Evolutionary conservation across 2,329 filamentous ascomycete species (phyloP).

Genomic region (Penicillium sp.): DNA sequence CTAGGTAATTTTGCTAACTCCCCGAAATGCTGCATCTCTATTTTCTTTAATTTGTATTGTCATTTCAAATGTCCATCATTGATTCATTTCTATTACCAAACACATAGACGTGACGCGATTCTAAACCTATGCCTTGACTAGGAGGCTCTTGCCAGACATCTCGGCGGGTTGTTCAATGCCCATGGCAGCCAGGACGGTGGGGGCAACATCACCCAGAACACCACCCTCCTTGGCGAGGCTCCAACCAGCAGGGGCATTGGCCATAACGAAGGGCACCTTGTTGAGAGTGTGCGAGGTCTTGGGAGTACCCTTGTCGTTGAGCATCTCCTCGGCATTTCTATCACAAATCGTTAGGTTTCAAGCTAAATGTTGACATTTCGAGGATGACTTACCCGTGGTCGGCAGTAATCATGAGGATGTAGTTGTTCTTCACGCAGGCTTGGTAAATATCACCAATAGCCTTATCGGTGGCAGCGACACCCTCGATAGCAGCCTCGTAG

Average conservation of each 20-base stretch:
- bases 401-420: conserved; percentile 91
- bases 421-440: conserved; percentile 89
- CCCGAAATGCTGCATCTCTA: background rate
- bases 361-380: background rate
- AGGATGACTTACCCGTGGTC: conserved; percentile 75
- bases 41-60: conserved; percentile 19
- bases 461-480: conserved; percentile 83
- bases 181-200: conserved; percentile 90
- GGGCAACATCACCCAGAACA: conserved; percentile 95
- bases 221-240: conserved; percentile 81
- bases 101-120: conserved; percentile 20
- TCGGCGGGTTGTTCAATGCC: conserved; percentile 86
- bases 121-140: conserved; percentile 66
- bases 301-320: conserved; percentile 90
- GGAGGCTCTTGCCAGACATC: conserved; percentile 85
- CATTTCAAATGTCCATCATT: conserved; percentile 25
- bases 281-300: conserved; percentile 99
- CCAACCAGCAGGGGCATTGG: conserved; percentile 90
- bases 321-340: conserved; percentile 97
- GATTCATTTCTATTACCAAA: conserved; percentile 28
- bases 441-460: conserved; percentile 93
- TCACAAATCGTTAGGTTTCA: conserved; percentile 24
- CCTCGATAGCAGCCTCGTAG: conserved; percentile 90
- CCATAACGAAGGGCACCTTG: conserved; percentile 97
- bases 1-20: background rate